Evolutionary conservation across 208 protist species (phyloP).

Genomic region (Novymonas esmeraldas): DNA sequence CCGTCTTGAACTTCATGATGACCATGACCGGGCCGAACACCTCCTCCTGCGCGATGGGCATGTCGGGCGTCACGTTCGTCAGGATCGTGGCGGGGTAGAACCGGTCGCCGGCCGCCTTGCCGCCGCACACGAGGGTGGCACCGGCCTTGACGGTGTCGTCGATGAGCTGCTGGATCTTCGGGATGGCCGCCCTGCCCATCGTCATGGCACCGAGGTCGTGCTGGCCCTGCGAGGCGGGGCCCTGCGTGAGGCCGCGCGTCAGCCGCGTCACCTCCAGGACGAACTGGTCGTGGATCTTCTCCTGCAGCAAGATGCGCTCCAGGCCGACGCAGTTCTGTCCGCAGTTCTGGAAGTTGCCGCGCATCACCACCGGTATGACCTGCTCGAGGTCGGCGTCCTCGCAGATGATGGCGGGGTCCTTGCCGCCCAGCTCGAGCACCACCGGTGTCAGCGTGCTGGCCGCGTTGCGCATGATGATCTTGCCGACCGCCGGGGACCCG

Average conservation of each 20-base stretch:
- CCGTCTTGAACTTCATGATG: slow-evolving; percentile 88
- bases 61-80: slow-evolving; percentile 85
- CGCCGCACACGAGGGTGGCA: slow-evolving; percentile 88
- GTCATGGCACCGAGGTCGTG: slow-evolving; percentile 94
- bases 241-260: slow-evolving; percentile 82
- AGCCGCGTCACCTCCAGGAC: slow-evolving; percentile 52
- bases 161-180: slow-evolving; percentile 92
- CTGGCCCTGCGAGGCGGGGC: slow-evolving; percentile 65
- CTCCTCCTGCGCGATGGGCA: slow-evolving; percentile 94
- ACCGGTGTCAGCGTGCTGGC: slow-evolving; percentile 91
- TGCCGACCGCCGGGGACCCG: slow-evolving; percentile 87
- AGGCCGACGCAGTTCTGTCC: slow-evolving; percentile 94
- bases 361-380: slow-evolving; percentile 88
- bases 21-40: slow-evolving; percentile 94
- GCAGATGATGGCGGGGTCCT: slow-evolving; percentile 93
- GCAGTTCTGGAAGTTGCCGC: slow-evolving; percentile 92
- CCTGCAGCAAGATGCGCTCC: slow-evolving; percentile 87
- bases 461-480: slow-evolving; percentile 92
- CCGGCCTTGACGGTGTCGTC: slow-evolving; percentile 88
- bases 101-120: slow-evolving; percentile 55
- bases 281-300: slow-evolving; percentile 90
- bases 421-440: slow-evolving; percentile 95
- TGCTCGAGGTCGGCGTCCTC: slow-evolving; percentile 92
- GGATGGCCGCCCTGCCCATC: slow-evolving; percentile 88
- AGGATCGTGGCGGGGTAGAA: slow-evolving; percentile 94